Evolutionary conservation across 2,329 filamentous ascomycete species (phyloP).

Genomic region (Colletotrichum lentis): DNA sequence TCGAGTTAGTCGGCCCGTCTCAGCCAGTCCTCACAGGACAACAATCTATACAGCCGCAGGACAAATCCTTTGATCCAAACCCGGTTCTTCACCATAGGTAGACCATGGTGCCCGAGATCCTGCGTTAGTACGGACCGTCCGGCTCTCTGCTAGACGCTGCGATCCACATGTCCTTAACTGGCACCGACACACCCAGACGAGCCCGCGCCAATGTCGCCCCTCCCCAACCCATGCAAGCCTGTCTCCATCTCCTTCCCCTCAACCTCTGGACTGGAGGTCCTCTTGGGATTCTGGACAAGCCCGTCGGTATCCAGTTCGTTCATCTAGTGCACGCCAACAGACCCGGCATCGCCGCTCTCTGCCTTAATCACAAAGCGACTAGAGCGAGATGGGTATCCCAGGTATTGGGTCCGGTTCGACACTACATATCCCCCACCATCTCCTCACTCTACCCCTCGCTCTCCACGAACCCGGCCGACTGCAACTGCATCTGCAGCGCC

Average conservation of each 20-base stretch:
- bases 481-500: slow-evolving; percentile 33
- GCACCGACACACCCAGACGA: slow-evolving; percentile 8
- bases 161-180: slow-evolving; percentile 17
- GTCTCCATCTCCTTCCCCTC: slow-evolving; percentile 8
- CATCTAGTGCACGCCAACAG: neutral
- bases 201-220: slow-evolving; percentile 5
- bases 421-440: neutral
- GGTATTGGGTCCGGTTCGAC: neutral
- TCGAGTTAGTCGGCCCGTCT: slow-evolving; percentile 26
- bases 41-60: neutral
- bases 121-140: slow-evolving; percentile 18
- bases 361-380: neutral
- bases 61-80: too few relatives aligned
- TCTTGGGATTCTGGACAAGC: neutral
- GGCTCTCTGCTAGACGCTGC: slow-evolving; percentile 13
- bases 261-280: neutral
- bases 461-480: slow-evolving; percentile 35
- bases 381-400: too few relatives aligned
- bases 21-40: neutral
- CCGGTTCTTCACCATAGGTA: neutral
- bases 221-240: slow-evolving; percentile 2
- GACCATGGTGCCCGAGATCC: slow-evolving; percentile 5
- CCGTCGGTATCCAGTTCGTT: neutral
- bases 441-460: slow-evolving; percentile 22
- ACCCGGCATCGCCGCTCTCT: neutral